Evolutionary conservation across 768 basidiomycete species (phyloP), one percentile per base, ranked within the genome.

Genomic region (Termitomyces sp.): DNA sequence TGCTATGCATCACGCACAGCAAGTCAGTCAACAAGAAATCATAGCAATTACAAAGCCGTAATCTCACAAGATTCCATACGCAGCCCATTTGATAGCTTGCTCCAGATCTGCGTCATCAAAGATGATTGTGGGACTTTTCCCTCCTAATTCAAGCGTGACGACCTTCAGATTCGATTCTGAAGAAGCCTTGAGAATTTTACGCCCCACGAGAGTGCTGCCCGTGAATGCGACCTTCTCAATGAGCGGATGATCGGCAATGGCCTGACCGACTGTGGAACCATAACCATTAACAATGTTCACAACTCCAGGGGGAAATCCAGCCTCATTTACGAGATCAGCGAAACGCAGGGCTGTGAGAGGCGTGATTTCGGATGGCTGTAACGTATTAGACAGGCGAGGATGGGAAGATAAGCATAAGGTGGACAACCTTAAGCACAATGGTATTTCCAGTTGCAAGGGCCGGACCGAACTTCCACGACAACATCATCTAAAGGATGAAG

Each of bases 221-320:
- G 94, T 96, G 76, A 96, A 95, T 0, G 92, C 88, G 32, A 94
- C 79, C 75, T 89, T 89, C 60, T 83, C 80, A 64, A 91, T 73
- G 13, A 64, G 73, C 63, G 76, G 77, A 73, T 90, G 87, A 38
- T 76, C 73, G 5, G 79, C 68, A 57, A 91, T 83, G 32, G 88
- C 86, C 41, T 85, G 69, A 0, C 89, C 89, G 18, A 82, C 87
- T 18, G 79, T 80, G 35, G 56, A 47, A 0, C 88, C 89, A 61
- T 82, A 81, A n/a, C 88, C 90, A 9, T 78, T 76, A 44, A 91
- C 68, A 60, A 88, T 74, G 70, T 91, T 89, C 64, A 91, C 74
- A 10, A 88, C 87, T 56, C 89, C 87, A 6, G 84, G 77, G 5
- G 88, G 88, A 71, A 88, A 84, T 1, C 88, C 87, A 5, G 88